Percentiles rank a stretch among this genome's conserved stretches.
These are phyloP conservation scores for Exophiala sp. DNA, from an alignment of 2,329 filamentous ascomycete genomes.

Conservation along the genomic window DNA sequence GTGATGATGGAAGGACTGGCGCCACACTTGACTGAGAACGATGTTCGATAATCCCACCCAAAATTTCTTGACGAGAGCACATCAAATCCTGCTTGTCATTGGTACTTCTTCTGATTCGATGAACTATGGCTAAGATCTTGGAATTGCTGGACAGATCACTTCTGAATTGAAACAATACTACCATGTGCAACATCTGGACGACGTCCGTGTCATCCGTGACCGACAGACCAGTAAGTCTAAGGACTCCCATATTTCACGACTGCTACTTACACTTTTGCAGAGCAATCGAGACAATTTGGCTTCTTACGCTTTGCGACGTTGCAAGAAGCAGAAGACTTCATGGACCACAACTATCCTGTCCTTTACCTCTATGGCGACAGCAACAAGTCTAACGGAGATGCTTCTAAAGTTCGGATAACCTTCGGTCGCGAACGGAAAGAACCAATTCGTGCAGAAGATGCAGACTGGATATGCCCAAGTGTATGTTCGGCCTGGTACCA, in stretches of 20 bases:
- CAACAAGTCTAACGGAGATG: conserved; percentile 37
- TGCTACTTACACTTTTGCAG: conserved; percentile 34
- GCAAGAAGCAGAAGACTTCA: conserved; percentile 49
- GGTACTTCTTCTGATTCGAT: conserved; percentile 17
- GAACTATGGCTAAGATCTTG: conserved; percentile 25
- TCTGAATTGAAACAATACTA: conserved; percentile 53
- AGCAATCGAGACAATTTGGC: conserved; percentile 53
- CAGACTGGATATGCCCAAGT: conserved; percentile 54
- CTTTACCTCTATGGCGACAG: conserved; percentile 47
- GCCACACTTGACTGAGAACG: conserved; percentile 49
- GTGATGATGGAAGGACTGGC: conserved; percentile 51
- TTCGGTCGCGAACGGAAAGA: conserved; percentile 55
- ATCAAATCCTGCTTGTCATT: conserved; percentile 8
- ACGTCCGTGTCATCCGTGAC: conserved; percentile 57
- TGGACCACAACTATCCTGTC: conserved; percentile 51
- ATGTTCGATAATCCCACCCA: conserved; percentile 44
- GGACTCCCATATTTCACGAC: background rate
- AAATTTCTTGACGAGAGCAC: conserved; percentile 21
- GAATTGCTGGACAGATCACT: conserved; percentile 49
- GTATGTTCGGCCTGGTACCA: conserved; percentile 8
- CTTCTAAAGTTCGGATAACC: conserved; percentile 48
- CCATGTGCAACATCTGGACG: conserved; percentile 52
- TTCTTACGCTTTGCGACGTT: conserved; percentile 54
- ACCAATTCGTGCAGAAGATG: conserved; percentile 46
- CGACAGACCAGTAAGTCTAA: conserved; percentile 51